phyloP scores from a whole-genome alignment of 78 protist genomes.

The Dictyostelium citrinum region DNA sequence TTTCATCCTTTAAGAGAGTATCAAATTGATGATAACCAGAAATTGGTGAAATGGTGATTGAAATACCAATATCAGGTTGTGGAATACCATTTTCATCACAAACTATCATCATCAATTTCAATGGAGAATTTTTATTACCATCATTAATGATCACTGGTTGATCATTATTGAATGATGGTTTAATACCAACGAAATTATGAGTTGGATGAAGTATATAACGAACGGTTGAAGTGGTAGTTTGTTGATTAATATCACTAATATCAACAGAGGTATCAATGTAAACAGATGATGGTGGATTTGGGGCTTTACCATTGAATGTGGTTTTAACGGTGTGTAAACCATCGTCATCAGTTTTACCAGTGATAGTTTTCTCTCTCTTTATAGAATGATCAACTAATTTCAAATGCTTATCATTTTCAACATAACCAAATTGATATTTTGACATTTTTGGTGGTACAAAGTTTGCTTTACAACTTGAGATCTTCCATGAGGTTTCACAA shows the following conservation, averaged over 20 bases:
- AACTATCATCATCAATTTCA: conserved; percentile 20
- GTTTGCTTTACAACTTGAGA: not conserved
- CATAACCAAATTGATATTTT: conserved; percentile 34
- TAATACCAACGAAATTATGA: conserved; percentile 24
- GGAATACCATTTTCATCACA: conserved; percentile 31
- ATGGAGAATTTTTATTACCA: not conserved
- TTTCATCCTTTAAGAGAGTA: not conserved
- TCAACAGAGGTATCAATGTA: conserved; percentile 58
- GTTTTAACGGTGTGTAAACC: conserved; percentile 53
- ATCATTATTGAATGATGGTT: not conserved
- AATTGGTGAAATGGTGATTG: not conserved
- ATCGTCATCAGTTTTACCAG: conserved; percentile 58
- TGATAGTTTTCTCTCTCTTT: not conserved
- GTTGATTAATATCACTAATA: conserved; percentile 41
- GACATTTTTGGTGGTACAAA: conserved; percentile 35
- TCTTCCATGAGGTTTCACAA: conserved; percentile 37
- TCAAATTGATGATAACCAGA: not conserved
- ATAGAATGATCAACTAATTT: not conserved
- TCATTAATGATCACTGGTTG: conserved; percentile 9
- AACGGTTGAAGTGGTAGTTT: conserved; percentile 11
- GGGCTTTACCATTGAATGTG: conserved; percentile 29
- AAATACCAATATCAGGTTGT: conserved; percentile 1
- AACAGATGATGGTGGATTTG: conserved; percentile 53
- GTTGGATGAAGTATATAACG: conserved; percentile 67
- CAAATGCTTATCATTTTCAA: not conserved